These are phyloP conservation scores for Pelargonium fulgidum DNA, from an alignment of 441 rosid species.

Conservation along the genomic window DNA sequence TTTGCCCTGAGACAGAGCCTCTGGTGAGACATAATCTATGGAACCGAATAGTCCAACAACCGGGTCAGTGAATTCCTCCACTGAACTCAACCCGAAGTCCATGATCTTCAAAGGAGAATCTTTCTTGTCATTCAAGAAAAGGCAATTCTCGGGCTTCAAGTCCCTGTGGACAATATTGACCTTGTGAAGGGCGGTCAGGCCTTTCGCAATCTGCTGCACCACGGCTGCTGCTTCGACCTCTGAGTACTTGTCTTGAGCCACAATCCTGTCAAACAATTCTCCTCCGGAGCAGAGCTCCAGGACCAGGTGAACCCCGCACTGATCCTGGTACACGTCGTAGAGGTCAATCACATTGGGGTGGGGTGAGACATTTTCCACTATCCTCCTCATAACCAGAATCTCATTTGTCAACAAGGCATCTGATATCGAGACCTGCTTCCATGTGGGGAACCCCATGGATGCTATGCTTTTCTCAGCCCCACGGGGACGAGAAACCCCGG, in stretches of 20 bases:
- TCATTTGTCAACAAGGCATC: conserved; percentile 64
- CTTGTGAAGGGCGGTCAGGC: conserved; percentile 46
- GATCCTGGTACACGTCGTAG: conserved; percentile 64
- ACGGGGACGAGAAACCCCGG: conserved; percentile 13
- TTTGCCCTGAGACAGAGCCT: conserved; percentile 58
- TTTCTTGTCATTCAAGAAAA: conserved; percentile 38
- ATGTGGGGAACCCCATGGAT: conserved; percentile 29
- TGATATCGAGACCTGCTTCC: conserved; percentile 51
- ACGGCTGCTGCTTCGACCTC: conserved; percentile 56
- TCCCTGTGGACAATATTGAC: conserved; percentile 63
- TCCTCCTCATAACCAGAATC: conserved; percentile 60
- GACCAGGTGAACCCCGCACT: conserved; percentile 54
- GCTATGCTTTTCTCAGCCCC: conserved; percentile 19
- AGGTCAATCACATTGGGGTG: conserved; percentile 60
- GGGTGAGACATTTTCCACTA: conserved; percentile 61
- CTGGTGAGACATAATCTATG: conserved; percentile 66
- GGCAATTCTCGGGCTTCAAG: conserved; percentile 67
- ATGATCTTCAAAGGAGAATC: conserved; percentile 64
- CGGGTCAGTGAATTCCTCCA: conserved; percentile 64
- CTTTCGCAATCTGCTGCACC: conserved; percentile 52
- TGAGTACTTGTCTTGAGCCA: conserved; percentile 36
- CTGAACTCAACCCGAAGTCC: conserved; percentile 73
- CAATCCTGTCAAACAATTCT: conserved; percentile 57
- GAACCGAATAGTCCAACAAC: conserved; percentile 72
- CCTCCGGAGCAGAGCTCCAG: conserved; percentile 67